Evolutionary conservation across 2,329 filamentous ascomycete genomes (phyloP).

Genomic region (Zelopaecilomyces penicillatus): DNA sequence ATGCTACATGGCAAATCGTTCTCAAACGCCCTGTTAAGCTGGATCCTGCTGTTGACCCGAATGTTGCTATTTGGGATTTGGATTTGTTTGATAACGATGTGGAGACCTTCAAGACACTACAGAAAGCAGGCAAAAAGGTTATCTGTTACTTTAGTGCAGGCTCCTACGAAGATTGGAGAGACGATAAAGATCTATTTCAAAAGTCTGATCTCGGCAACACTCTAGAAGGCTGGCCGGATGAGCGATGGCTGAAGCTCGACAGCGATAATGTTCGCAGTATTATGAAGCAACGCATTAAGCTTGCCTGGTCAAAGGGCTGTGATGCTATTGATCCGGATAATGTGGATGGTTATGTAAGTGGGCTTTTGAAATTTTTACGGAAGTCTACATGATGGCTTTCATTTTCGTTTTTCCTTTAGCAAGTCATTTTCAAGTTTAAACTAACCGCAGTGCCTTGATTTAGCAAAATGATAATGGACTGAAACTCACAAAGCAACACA

Average conservation of each 20-base stretch:
- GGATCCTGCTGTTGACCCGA: constrained; percentile 28
- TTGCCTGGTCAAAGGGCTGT: constrained; percentile 54
- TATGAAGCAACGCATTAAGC: constrained; percentile 51
- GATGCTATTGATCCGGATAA: constrained; percentile 66
- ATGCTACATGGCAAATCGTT: constrained; percentile 54
- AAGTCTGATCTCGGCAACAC: constrained; percentile 46
- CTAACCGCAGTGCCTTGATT: not conserved
- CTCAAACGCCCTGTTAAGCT: constrained; percentile 38
- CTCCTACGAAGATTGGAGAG: constrained; percentile 55
- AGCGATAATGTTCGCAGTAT: constrained; percentile 53
- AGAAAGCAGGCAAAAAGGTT: constrained; percentile 49
- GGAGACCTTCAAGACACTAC: constrained; percentile 43
- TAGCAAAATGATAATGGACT: constrained; percentile 55
- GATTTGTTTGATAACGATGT: constrained; percentile 47
- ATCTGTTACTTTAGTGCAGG: constrained; percentile 73
- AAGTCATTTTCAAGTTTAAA: too few species aligned
- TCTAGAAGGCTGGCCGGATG: constrained; percentile 56
- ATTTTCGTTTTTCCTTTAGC: too few species aligned
- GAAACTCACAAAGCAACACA: constrained; percentile 45
- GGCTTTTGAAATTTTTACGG: not conserved
- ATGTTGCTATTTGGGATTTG: constrained; percentile 43
- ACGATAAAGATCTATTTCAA: constrained; percentile 48
- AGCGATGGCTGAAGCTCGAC: constrained; percentile 57
- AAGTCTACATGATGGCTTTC: too few species aligned
- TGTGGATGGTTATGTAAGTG: constrained; percentile 54